Evolutionary conservation across 345 rosid species (phyloP).

Genomic region (Hibiscus trionum): DNA sequence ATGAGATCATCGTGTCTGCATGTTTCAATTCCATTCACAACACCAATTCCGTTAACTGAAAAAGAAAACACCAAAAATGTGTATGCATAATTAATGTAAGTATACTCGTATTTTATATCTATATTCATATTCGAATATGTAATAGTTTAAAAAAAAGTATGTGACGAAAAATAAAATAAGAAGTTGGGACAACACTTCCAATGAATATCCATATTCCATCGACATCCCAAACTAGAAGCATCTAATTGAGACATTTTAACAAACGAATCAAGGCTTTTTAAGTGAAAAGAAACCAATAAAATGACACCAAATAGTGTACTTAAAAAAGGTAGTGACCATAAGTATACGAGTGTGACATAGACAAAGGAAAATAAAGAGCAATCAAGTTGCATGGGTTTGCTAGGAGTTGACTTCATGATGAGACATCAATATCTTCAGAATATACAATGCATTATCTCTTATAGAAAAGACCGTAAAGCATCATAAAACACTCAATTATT

Average conservation of each 20-base stretch:
- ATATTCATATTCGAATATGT: not conserved
- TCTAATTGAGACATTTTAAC: not conserved
- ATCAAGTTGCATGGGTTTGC: not conserved
- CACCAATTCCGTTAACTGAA: constrained; percentile 2
- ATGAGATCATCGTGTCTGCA: constrained; percentile 3
- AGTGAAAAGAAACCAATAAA: constrained; percentile 2
- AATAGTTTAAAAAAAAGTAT: not conserved
- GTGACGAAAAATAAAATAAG: not conserved
- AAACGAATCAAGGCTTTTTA: not conserved
- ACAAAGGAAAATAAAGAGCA: not conserved
- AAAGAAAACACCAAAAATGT: not conserved
- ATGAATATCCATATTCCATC: not conserved
- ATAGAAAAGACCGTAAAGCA: not conserved
- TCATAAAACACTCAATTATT: not conserved
- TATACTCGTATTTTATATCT: not conserved
- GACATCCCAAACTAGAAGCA: not conserved
- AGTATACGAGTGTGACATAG: not conserved
- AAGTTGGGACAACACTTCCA: not conserved
- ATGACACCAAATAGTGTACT: not conserved
- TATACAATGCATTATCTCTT: not conserved
- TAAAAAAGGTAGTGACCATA: not conserved
- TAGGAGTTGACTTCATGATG: constrained; percentile 1
- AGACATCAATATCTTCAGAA: constrained; percentile 5
- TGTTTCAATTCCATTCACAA: constrained; percentile 1
- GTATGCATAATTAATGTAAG: not conserved